Conservation (phyloP, 148 eudicot species). For the Chenopodium berlandieri region DNA sequence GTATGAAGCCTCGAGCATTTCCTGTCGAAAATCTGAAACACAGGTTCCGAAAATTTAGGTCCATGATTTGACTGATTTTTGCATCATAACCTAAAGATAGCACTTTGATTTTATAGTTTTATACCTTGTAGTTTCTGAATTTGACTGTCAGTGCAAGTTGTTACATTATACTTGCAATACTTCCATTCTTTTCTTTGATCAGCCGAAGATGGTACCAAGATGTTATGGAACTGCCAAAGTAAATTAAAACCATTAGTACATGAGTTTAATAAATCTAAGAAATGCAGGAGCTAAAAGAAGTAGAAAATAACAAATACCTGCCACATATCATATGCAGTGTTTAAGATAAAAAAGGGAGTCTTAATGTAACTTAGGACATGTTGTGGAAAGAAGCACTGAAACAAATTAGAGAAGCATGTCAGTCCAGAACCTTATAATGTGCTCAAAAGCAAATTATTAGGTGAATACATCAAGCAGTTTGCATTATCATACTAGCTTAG, state of each 20-base stretch:
- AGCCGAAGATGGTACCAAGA: conserved; percentile 77
- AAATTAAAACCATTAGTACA: background rate
- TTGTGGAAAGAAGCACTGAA: conserved; percentile 96
- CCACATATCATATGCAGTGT: conserved; percentile 86
- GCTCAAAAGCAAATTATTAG: background rate
- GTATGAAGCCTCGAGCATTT: conserved; percentile 63
- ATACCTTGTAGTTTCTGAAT: conserved; percentile 69
- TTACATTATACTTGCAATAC: conserved; percentile 57
- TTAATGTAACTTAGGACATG: conserved; percentile 55
- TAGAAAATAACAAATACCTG: conserved; percentile 47
- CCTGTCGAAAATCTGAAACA: conserved; percentile 56
- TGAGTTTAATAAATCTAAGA: background rate
- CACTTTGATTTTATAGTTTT: background rate
- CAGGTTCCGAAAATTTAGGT: background rate
- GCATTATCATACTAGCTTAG: conserved; percentile 51
- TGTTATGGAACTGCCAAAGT: conserved; percentile 67
- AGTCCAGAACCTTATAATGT: background rate
- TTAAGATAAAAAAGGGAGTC: conserved; percentile 79
- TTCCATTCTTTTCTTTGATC: conserved; percentile 66
- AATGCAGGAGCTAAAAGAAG: background rate
- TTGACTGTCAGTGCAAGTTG: conserved; percentile 52
- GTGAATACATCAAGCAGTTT: background rate
- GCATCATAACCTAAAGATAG: background rate
- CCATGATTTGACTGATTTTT: background rate
- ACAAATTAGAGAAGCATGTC: conserved; percentile 16